Evolutionary conservation across 2,329 filamentous ascomycete species (phyloP), one percentile per base, ranked within the genome.

Genomic region (Ophiostoma triangulosporum): DNA sequence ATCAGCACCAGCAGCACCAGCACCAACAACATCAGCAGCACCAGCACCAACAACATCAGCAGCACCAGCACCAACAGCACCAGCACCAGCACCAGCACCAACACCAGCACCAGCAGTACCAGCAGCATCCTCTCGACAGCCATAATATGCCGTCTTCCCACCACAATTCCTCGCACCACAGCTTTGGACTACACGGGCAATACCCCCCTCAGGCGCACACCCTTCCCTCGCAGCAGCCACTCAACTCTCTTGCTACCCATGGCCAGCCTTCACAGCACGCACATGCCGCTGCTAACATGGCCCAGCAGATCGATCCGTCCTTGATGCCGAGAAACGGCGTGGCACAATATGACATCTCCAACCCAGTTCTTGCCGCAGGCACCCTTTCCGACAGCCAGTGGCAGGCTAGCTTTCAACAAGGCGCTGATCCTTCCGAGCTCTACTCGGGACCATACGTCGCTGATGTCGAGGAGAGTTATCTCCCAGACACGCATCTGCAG

Each of bases 251-350:
- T 36, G 45, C 48, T 35, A 35, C 52, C 35, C 52, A 54, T 14
- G 46, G 52, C 15, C 52, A 50, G 8, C 27, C 36, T 33, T 45
- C 6, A 46, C 52, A 56, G 7, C 35, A 46, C 3, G 31, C n/a
- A 6, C 20, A 17, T 9, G 6, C 24, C 45, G 6, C 12, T 3
- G 20, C 20, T 11, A 50, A 57, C 27, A 50, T 59, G 26, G 59
- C 63, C 36, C 61, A 63, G 24, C 62, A 62, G 6, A 63, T 65
- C 51, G 64, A 66, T 27, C 63, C 63, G 0, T 61, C 62, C 14
- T 57, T 66, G 9, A 50, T 56, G 51, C 22, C 48, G 29, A 56
- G 60, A 14, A 62, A 62, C 4, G 57, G 55, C 7, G 4, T 60
- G 32, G 11, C 54, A 1, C 54, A 54, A n/a, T 57, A 60, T 14